phyloP scores from a whole-genome alignment of 2,329 filamentous ascomycete genomes.

The Pseudocercospora pini-densiflorae region DNA sequence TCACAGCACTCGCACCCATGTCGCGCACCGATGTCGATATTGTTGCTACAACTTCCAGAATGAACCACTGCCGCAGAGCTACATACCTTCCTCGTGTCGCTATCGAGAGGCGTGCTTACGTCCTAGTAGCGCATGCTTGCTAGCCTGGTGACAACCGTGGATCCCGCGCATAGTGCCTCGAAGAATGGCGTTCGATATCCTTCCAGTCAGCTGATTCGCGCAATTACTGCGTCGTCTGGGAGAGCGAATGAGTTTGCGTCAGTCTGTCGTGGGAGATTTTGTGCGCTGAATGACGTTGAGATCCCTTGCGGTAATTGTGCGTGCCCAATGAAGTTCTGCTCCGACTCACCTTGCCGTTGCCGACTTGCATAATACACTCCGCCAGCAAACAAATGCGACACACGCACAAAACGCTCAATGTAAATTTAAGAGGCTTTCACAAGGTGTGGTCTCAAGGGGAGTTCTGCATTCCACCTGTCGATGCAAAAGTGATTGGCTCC shows the following conservation, averaged over 20 bases:
- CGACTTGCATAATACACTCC: conserved; percentile 1
- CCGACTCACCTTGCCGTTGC: not conserved
- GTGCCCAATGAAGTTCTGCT: conserved; percentile 4
- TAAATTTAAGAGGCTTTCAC: not conserved
- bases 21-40: not conserved
- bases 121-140: not conserved
- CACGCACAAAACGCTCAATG: not conserved
- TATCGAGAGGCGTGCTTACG: not conserved
- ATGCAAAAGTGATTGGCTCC: not conserved
- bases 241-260: not conserved
- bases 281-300: not conserved
- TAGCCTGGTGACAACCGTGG: not conserved
- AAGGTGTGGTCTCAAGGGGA: not conserved
- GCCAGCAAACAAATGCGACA: conserved; percentile 2
- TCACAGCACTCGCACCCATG: not conserved
- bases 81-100: not conserved
- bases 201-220: not conserved
- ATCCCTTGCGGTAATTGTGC: conserved; percentile 43
- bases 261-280: not conserved
- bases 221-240: not conserved
- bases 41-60: not conserved
- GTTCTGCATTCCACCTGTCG: not conserved
- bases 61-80: not conserved
- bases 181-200: not conserved
- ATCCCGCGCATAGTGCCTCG: not conserved